Evolutionary conservation across 352 stramenopile genomes (phyloP).

Genomic region (Pythium phragmitis): DNA sequence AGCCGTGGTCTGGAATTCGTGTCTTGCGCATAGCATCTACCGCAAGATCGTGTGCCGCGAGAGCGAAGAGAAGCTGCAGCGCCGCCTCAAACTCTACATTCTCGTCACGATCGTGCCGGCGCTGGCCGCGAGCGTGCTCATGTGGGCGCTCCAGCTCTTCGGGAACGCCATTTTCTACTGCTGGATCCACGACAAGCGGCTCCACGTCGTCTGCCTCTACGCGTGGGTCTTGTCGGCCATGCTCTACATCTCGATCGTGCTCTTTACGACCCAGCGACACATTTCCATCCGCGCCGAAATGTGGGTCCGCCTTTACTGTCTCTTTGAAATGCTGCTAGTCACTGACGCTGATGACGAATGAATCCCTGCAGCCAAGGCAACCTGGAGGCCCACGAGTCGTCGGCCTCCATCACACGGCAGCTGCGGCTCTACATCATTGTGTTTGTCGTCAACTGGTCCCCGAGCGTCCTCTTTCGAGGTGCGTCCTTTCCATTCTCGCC

Average conservation of each 20-base stretch:
- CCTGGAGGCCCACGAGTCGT: constrained; percentile 67
- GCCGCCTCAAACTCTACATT: constrained; percentile 61
- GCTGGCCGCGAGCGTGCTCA: constrained; percentile 33
- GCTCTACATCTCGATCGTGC: constrained; percentile 64
- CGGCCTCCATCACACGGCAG: constrained; percentile 54
- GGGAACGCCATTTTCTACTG: constrained; percentile 73
- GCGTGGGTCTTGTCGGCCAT: constrained; percentile 60
- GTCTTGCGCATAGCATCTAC: constrained; percentile 73
- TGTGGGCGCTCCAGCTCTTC: constrained; percentile 25
- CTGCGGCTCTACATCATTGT: constrained; percentile 69
- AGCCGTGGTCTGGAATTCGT: constrained; percentile 70
- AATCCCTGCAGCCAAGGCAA: constrained; percentile 42
- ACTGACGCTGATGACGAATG: too few species aligned
- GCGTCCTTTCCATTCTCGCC: constrained; percentile 15
- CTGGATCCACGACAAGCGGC: constrained; percentile 52
- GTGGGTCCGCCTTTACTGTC: constrained; percentile 1
- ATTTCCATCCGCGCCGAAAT: constrained; percentile 39
- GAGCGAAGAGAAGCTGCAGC: constrained; percentile 59
- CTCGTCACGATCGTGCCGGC: constrained; percentile 45
- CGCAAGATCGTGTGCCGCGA: constrained; percentile 65
- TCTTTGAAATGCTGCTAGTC: too few species aligned
- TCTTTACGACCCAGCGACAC: constrained; percentile 59
- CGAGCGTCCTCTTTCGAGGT: constrained; percentile 63
- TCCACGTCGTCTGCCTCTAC: constrained; percentile 64
- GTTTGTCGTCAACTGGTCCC: constrained; percentile 71